phyloP scores from a whole-genome alignment of 768 basidiomycete species.

The Boletus coccyginus region DNA sequence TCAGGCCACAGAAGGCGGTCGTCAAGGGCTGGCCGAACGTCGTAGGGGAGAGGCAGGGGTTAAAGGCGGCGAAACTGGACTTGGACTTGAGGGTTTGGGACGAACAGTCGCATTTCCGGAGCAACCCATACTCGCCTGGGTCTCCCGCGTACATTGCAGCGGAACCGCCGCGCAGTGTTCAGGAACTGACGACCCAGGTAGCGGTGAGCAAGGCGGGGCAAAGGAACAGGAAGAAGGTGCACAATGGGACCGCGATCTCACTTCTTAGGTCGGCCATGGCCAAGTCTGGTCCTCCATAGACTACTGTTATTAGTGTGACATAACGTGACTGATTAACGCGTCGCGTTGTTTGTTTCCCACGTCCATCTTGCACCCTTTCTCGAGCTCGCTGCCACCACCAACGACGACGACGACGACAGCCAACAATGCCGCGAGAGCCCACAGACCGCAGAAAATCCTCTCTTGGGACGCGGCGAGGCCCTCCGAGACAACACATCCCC shows the following conservation, averaged over 20 bases:
- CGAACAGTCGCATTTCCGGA: constrained; percentile 29
- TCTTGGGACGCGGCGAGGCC: constrained; percentile 50
- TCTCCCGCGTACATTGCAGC: constrained; percentile 45
- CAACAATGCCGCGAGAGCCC: constrained; percentile 27
- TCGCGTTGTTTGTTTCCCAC: constrained; percentile 30
- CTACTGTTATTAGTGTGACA: constrained; percentile 19
- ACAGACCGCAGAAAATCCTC: constrained; percentile 35
- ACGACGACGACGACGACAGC: constrained; percentile 3
- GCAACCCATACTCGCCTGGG: constrained; percentile 50
- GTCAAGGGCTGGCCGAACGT: constrained; percentile 41
- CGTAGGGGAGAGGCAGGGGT: constrained; percentile 43
- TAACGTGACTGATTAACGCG: constrained; percentile 24
- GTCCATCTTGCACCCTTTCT: not conserved
- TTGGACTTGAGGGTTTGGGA: constrained; percentile 32
- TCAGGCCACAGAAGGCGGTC: constrained; percentile 26
- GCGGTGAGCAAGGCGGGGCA: constrained; percentile 4
- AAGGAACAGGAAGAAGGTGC: not conserved
- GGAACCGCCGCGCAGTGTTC: constrained; percentile 21
- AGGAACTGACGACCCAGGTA: constrained; percentile 18
- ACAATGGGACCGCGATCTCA: constrained; percentile 2
- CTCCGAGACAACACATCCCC: constrained; percentile 67
- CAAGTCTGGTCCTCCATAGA: not conserved
- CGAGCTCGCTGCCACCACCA: constrained; percentile 10
- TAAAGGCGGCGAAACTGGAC: constrained; percentile 36
- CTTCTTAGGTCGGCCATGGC: constrained; percentile 23